phyloP scores from a whole-genome alignment of 441 rosid species.

The Hypseocharis bilobata region DNA sequence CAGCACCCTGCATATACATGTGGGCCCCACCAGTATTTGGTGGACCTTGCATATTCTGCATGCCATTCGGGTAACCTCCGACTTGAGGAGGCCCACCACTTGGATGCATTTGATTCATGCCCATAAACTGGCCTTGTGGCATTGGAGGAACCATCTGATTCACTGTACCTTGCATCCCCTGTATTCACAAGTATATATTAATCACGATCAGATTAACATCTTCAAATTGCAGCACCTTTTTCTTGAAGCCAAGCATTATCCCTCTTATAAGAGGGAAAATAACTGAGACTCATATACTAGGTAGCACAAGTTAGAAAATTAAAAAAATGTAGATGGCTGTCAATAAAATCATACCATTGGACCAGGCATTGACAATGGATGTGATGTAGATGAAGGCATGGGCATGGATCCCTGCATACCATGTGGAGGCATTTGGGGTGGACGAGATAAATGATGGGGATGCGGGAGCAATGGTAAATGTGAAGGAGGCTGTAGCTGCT shows the following conservation, averaged over 20 bases:
- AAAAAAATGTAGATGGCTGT: not conserved
- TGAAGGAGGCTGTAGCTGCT: conserved; percentile 74
- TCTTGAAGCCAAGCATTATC: not conserved
- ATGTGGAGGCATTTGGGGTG: conserved; percentile 64
- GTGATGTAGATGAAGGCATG: conserved; percentile 45
- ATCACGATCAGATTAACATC: too few relatives aligned
- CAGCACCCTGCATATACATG: conserved; percentile 71
- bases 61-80: conserved; percentile 59
- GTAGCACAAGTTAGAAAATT: not conserved
- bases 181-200: not conserved
- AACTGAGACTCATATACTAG: not conserved
- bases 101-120: conserved; percentile 59
- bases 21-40: conserved; percentile 40
- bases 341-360: conserved; percentile 50
- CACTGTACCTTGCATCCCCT: conserved; percentile 94
- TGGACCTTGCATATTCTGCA: conserved; percentile 75
- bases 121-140: conserved; percentile 82
- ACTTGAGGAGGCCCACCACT: conserved; percentile 42
- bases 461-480: conserved; percentile 68
- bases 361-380: conserved; percentile 56
- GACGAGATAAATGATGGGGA: conserved; percentile 58
- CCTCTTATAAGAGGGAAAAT: not conserved
- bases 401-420: conserved; percentile 48
- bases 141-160: conserved; percentile 64
- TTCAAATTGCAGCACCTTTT: not conserved